Conservation (phyloP, 2,329 filamentous ascomycete genomes). For the Tolypocladium capitatum region DNA sequence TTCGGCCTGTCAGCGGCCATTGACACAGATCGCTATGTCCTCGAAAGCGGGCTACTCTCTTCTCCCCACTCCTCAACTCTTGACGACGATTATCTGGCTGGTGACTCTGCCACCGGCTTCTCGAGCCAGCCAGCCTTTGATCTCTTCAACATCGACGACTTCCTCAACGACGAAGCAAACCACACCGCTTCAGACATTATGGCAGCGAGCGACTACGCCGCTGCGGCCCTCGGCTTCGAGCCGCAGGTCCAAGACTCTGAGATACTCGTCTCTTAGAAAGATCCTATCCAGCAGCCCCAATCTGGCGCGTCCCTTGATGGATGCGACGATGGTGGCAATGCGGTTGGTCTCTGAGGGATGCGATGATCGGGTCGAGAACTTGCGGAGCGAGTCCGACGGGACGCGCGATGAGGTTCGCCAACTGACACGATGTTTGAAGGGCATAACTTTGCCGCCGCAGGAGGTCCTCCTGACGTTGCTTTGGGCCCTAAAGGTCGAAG, state of each 20-base stretch:
- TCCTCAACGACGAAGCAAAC: constrained; percentile 39
- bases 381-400: constrained; percentile 17
- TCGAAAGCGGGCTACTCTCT: constrained; percentile 66
- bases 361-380: constrained; percentile 30
- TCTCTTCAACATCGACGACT: constrained; percentile 39
- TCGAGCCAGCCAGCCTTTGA: constrained; percentile 25
- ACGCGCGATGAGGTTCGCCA: constrained; percentile 23
- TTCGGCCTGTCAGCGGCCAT: constrained; percentile 53
- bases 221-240: constrained; percentile 38
- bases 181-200: constrained; percentile 31
- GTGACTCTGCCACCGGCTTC: constrained; percentile 41
- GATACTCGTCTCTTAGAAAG: constrained; percentile 47
- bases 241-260: constrained; percentile 43
- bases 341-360: constrained; percentile 53
- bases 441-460: constrained; percentile 28
- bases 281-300: constrained; percentile 61
- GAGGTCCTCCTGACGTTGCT: constrained; percentile 34
- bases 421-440: constrained; percentile 23
- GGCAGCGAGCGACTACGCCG: constrained; percentile 35
- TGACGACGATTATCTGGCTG: constrained; percentile 55
- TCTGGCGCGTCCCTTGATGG: constrained; percentile 59
- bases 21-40: constrained; percentile 63
- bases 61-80: constrained; percentile 52
- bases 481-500: constrained; percentile 31
- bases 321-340: constrained; percentile 63